Conservation (phyloP, 169 alveolate genomes). For the Eimeria acervulina region DNA sequence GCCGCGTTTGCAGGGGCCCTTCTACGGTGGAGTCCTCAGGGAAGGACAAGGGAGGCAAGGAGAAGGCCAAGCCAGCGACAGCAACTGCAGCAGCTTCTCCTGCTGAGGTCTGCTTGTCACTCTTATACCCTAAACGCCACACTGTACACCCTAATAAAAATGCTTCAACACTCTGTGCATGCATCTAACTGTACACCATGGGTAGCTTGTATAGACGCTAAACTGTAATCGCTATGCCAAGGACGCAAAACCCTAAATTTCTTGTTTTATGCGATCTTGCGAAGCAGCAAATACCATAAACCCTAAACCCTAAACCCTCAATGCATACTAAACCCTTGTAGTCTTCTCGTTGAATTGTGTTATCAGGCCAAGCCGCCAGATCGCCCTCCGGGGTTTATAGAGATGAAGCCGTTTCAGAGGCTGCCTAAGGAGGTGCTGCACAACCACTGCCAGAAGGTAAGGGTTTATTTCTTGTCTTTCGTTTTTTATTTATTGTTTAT, state of each 20-base stretch:
- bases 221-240: too few relatives aligned
- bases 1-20: not conserved
- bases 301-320: not conserved
- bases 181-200: not conserved
- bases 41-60: constrained; percentile 55
- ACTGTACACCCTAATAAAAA: not conserved
- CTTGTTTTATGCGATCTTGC: not conserved
- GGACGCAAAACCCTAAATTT: too few relatives aligned
- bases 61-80: constrained; percentile 19
- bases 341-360: not conserved
- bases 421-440: constrained; percentile 73
- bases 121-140: not conserved
- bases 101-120: not conserved
- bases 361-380: constrained; percentile 52
- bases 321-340: not conserved
- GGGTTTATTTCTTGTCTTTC: not conserved
- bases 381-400: constrained; percentile 74
- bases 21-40: constrained; percentile 23
- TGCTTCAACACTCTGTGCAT: not conserved
- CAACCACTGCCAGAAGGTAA: constrained; percentile 78
- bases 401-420: constrained; percentile 77
- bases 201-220: too few relatives aligned
- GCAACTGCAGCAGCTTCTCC: not conserved
- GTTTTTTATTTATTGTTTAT: too few relatives aligned
- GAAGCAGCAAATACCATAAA: not conserved